Conservation (phyloP, 2,329 filamentous ascomycete species). For the Paradendryphiella salina region DNA sequence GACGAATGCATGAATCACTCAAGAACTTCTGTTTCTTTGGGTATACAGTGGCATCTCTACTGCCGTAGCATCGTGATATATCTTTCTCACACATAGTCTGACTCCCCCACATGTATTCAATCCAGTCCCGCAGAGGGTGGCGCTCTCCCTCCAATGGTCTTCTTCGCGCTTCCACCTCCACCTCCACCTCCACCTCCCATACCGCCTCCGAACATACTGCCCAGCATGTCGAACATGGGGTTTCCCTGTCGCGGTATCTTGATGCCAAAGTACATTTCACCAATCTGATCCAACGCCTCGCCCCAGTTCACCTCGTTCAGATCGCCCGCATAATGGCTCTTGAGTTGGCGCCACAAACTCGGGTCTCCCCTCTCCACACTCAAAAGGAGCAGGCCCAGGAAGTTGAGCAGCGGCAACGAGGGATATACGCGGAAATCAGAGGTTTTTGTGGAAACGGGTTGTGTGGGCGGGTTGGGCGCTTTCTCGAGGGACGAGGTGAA, state of each 20-base stretch:
- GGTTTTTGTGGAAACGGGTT: conserved; percentile 75
- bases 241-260: conserved; percentile 86
- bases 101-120: conserved; percentile 16
- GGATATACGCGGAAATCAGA: conserved; percentile 83
- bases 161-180: conserved; percentile 52
- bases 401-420: conserved; percentile 91
- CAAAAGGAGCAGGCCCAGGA: conserved; percentile 80
- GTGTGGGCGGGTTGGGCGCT: conserved; percentile 69
- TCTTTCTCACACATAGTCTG: background rate
- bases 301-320: conserved; percentile 81
- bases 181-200: conserved; percentile 58
- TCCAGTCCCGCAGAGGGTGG: conserved; percentile 44
- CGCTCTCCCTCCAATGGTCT: conserved; percentile 46
- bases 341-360: conserved; percentile 80
- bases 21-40: background rate
- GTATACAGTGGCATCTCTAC: conserved; percentile 10
- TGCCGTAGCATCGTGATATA: conserved; percentile 6
- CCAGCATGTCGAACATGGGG: conserved; percentile 97
- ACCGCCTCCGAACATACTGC: conserved; percentile 83
- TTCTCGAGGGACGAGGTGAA: conserved; percentile 69
- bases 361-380: conserved; percentile 77
- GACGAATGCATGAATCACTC: conserved; percentile 4
- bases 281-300: conserved; percentile 78
- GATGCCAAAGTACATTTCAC: conserved; percentile 96
- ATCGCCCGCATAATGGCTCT: conserved; percentile 76